Evolutionary conservation across 73 alveolate species (phyloP), one percentile per base, ranked within the genome.

Genomic region (Paramecium pentaurelia): DNA sequence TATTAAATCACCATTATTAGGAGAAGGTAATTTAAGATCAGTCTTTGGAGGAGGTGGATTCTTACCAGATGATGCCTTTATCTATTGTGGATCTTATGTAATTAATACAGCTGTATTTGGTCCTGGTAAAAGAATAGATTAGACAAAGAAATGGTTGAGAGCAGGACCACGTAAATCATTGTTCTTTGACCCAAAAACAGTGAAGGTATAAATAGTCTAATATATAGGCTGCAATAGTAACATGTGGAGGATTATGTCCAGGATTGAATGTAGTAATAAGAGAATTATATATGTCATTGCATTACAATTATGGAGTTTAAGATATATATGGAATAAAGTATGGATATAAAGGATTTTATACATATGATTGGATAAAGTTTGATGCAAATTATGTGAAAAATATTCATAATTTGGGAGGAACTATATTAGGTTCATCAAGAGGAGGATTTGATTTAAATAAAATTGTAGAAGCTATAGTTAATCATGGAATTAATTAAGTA

Each of bases 181-280:
- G 34, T 97, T 95, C 94, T 95, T 96, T 71, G 96, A 98, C 75
- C 98, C 99, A 25, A 89, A 84, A 71, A 91, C 96, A 84, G 99
- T 97, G 34, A 97, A 96, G 77, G 91, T 80, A 80, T 54, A 73
- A 37, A 22, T 44, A 38, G 6, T 80, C 49, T 80, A 45, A 20
- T 32, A 4, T 45, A 9, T 45, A 89, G 92, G 99, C 99, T 1
- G 99, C 99, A 9, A 98, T 99, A 86, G 99, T 99, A 75, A 97
- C 99, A 12, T 97, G 99, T 92, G 99, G 99, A 6, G 99, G 99
- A 14, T 93, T 99, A 9, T 99, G 99, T 85, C 99, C 99, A 5
- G 99, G 99, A 9, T 92, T 98, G 77, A 98, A 98, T 93, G 99
- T 97, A 27, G 99, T 98, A 58, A 97, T 98, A 45, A 96, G 99